phyloP scores from a whole-genome alignment of 371 early-diverging fungal species.

The Dichotomocladium elegans region DNA sequence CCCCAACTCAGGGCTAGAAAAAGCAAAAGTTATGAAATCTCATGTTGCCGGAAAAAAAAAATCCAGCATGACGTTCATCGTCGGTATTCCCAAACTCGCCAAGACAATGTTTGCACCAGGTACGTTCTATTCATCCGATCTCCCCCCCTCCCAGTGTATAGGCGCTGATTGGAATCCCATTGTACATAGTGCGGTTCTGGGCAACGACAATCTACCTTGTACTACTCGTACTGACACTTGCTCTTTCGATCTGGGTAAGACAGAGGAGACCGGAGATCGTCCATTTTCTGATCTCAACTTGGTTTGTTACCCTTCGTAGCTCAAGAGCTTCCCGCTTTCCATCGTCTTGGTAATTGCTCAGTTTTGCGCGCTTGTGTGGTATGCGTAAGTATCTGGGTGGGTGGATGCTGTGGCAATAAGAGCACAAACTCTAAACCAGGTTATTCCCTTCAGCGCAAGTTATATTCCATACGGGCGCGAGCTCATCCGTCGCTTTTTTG shows the following conservation, averaged over 20 bases:
- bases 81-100: constrained; percentile 80
- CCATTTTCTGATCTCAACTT: not conserved
- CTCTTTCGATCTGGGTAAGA: constrained; percentile 29
- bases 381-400: constrained; percentile 46
- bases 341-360: constrained; percentile 77
- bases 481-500: constrained; percentile 44
- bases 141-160: not conserved
- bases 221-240: constrained; percentile 26
- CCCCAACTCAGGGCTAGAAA: not conserved
- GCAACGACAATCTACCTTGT: constrained; percentile 34
- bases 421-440: not conserved
- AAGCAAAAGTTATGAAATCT: no score
- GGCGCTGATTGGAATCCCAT: not conserved
- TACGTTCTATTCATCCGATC: constrained; percentile 15
- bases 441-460: constrained; percentile 30
- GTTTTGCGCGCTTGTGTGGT: constrained; percentile 86
- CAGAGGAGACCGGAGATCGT: not conserved
- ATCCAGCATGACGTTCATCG: constrained; percentile 78
- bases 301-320: constrained; percentile 15
- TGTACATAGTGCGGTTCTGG: constrained; percentile 32
- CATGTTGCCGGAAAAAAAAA: not conserved
- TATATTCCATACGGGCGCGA: constrained; percentile 53
- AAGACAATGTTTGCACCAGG: constrained; percentile 83
- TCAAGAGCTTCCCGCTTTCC: constrained; percentile 55
- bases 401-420: not conserved